Evolutionary conservation across 2,329 filamentous ascomycete species (phyloP).

Genomic region (Fonsecaea erecta): DNA sequence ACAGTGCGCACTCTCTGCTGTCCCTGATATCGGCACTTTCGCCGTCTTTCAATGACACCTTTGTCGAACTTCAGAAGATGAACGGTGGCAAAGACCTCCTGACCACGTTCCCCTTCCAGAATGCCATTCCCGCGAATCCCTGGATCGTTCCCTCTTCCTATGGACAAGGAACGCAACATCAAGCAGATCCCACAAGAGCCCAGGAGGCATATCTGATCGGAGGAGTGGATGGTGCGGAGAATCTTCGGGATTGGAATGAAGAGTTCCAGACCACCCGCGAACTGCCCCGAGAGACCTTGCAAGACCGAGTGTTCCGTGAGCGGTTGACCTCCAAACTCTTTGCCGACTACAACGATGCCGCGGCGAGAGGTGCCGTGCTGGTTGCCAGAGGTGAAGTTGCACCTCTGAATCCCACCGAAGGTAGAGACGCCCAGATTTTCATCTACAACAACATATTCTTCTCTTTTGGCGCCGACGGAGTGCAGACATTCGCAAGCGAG

Average conservation of each 20-base stretch:
- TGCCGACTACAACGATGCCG: conserved; percentile 96
- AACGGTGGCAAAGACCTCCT: conserved; percentile 86
- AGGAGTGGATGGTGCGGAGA: conserved; percentile 92
- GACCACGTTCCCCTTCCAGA: conserved; percentile 93
- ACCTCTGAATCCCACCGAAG: conserved; percentile 92
- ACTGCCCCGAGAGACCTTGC: conserved; percentile 88
- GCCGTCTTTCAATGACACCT: conserved; percentile 77
- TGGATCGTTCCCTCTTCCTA: conserved; percentile 79
- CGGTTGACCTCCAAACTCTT: conserved; percentile 93
- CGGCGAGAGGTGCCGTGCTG: conserved; percentile 85
- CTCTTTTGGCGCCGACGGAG: conserved; percentile 95
- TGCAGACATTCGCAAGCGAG: conserved; percentile 94
- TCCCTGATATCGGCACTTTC: conserved; percentile 78
- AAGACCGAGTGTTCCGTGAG: conserved; percentile 95
- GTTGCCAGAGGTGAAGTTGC: conserved; percentile 92
- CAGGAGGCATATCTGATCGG: conserved; percentile 91
- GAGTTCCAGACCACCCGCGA: conserved; percentile 97
- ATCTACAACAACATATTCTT: conserved; percentile 99
- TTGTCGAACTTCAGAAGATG: conserved; percentile 78
- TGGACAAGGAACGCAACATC: conserved; percentile 67
- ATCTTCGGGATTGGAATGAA: conserved; percentile 96
- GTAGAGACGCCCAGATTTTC: conserved; percentile 92
- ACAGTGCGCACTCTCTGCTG: conserved; percentile 82
- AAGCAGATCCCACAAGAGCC: conserved; percentile 81
- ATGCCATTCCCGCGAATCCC: conserved; percentile 86